Evolutionary conservation across 306 rosid genomes (phyloP).

Genomic region (Delonix regia): DNA sequence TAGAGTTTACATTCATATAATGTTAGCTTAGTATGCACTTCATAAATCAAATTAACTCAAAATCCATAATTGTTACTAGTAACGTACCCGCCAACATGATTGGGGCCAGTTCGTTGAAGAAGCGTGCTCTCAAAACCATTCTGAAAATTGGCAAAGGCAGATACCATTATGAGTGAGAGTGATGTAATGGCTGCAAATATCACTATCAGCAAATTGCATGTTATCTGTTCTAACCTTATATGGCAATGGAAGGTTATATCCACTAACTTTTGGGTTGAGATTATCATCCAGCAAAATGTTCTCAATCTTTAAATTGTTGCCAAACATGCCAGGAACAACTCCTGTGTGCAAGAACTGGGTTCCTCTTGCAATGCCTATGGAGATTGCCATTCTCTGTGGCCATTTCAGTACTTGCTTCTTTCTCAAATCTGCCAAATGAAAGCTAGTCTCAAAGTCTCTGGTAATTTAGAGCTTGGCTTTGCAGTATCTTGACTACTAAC

Average conservation of each 20-base stretch:
- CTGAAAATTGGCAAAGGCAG: slow-evolving; percentile 35
- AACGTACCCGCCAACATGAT: slow-evolving; percentile 41
- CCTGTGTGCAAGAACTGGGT: slow-evolving; percentile 78
- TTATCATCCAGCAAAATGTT: slow-evolving; percentile 69
- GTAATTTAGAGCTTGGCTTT: not conserved
- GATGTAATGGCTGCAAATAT: not conserved
- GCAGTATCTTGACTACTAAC: not conserved
- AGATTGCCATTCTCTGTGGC: slow-evolving; percentile 88
- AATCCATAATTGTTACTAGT: not conserved
- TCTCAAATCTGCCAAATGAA: slow-evolving; percentile 63
- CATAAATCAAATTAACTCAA: not conserved
- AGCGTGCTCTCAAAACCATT: slow-evolving; percentile 27
- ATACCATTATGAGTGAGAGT: not conserved
- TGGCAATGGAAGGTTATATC: slow-evolving; percentile 69
- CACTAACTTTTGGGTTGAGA: slow-evolving; percentile 73
- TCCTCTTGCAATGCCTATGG: slow-evolving; percentile 71
- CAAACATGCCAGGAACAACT: slow-evolving; percentile 63
- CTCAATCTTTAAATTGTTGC: slow-evolving; percentile 69
- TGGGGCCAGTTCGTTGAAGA: slow-evolving; percentile 33
- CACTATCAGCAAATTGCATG: not conserved
- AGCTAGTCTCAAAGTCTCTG: slow-evolving; percentile 14
- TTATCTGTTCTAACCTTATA: slow-evolving; percentile 50
- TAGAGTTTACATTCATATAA: too few species aligned
- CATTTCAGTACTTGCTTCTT: slow-evolving; percentile 77
- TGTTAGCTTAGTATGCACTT: too few species aligned